These are phyloP conservation scores for Leccinum obscurum DNA, from an alignment of 768 basidiomycete genomes.

Conservation along the genomic window DNA sequence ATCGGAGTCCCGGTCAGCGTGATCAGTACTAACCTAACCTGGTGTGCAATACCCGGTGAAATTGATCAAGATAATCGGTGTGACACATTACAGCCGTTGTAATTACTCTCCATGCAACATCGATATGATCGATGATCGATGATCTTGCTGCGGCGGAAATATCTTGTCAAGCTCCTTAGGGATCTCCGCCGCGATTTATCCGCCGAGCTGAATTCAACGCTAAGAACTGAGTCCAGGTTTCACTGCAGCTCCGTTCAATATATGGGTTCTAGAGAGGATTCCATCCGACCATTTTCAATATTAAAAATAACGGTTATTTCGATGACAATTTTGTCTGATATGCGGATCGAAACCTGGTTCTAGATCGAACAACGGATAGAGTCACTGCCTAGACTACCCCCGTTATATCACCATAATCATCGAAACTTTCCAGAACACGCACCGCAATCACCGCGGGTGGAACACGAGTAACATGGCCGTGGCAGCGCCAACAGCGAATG, in stretches of 20 bases:
- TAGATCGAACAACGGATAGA: background rate
- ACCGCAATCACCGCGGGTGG: conserved; percentile 33
- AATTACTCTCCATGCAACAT: background rate
- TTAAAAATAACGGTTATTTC: background rate
- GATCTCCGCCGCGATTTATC: background rate
- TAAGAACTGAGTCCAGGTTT: background rate
- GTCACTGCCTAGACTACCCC: background rate
- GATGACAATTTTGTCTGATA: background rate
- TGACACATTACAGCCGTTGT: no score
- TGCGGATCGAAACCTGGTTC: background rate
- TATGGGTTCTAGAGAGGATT: no score
- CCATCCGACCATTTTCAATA: background rate
- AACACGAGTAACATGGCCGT: conserved; percentile 33
- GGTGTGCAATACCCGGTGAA: background rate
- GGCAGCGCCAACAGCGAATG: conserved; percentile 46
- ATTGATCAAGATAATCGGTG: background rate
- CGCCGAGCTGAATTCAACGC: background rate
- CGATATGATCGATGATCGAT: background rate
- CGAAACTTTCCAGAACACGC: background rate
- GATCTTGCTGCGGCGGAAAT: background rate
- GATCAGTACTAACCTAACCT: background rate
- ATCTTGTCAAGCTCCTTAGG: background rate
- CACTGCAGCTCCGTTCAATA: background rate
- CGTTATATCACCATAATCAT: background rate
- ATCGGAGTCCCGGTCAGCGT: background rate